Conservation (phyloP, 1,284 basidiomycete species). For the Gomphus bonarii region DNA sequence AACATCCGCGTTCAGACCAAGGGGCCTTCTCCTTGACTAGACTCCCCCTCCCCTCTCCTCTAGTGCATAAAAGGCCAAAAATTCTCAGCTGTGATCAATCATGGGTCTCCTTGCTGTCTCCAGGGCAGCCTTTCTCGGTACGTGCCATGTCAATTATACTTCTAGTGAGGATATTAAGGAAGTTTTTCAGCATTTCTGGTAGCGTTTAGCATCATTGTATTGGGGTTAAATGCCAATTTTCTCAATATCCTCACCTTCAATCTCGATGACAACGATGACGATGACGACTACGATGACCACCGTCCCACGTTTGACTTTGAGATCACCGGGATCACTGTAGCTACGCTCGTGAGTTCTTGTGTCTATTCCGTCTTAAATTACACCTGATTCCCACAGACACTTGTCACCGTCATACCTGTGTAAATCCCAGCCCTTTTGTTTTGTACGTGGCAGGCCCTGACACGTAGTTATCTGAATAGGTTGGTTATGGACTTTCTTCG, state of each 20-base stretch:
- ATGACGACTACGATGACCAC: background rate
- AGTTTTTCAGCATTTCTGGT: background rate
- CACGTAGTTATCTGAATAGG: background rate
- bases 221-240: slow-evolving; percentile 1
- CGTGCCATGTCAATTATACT: background rate
- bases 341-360: slow-evolving; percentile 2
- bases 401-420: slow-evolving; percentile 2
- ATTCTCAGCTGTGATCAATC: background rate
- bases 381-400: background rate
- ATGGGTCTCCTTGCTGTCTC: background rate
- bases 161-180: background rate
- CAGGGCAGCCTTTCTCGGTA: background rate
- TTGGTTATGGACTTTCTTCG: background rate
- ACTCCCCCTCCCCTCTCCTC: too few species aligned
- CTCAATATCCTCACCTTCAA: background rate
- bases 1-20: too few species aligned
- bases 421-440: background rate
- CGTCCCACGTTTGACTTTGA: background rate
- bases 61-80: too few species aligned
- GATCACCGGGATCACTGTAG: background rate
- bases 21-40: too few species aligned
- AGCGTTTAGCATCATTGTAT: background rate
- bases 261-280: background rate
- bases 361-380: background rate
- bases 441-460: background rate